phyloP scores from a whole-genome alignment of 1,284 basidiomycete genomes.

The Cutaneotrichosporon cavernicola region DNA sequence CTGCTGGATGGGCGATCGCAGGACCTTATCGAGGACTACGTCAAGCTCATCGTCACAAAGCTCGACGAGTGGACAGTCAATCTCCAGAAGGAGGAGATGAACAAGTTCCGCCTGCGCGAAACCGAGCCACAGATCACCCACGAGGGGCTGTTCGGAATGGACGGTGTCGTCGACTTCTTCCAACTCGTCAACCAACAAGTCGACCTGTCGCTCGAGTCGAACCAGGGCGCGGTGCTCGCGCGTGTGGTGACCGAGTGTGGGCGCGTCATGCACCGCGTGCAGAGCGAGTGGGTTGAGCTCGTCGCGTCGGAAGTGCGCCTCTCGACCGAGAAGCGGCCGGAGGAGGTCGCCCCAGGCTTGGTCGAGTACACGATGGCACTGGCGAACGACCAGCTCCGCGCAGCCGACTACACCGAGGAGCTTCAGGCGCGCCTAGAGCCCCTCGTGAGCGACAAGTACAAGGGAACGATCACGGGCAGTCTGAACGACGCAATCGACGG shows the following conservation, averaged over 20 bases:
- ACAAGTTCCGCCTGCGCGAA: conserved; percentile 77
- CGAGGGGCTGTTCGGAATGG: conserved; percentile 86
- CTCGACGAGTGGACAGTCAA: conserved; percentile 97
- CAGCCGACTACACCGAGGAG: conserved; percentile 87
- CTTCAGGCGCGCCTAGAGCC: conserved; percentile 82
- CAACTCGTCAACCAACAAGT: conserved; percentile 98
- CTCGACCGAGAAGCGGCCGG: conserved; percentile 75
- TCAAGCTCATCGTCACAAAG: conserved; percentile 87
- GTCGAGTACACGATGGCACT: conserved; percentile 96
- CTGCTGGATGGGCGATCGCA: conserved; percentile 92
- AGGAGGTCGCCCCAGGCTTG: conserved; percentile 81
- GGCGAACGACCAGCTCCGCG: conserved; percentile 98
- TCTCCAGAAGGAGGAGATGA: conserved; percentile 85
- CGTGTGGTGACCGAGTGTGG: conserved; percentile 85
- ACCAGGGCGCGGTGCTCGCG: conserved; percentile 88
- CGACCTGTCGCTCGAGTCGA: conserved; percentile 91
- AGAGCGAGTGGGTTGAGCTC: conserved; percentile 81
- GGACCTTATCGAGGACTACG: conserved; percentile 90
- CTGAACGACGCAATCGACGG: conserved; percentile 97
- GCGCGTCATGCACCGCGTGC: conserved; percentile 85
- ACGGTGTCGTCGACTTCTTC: conserved; percentile 92
- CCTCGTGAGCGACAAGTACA: conserved; percentile 90
- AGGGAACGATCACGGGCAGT: conserved; percentile 73
- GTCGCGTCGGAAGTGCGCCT: conserved; percentile 85
- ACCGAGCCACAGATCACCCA: conserved; percentile 84